phyloP scores from a whole-genome alignment of 2,329 filamentous ascomycete species.

The Geosmithia putterillii region DNA sequence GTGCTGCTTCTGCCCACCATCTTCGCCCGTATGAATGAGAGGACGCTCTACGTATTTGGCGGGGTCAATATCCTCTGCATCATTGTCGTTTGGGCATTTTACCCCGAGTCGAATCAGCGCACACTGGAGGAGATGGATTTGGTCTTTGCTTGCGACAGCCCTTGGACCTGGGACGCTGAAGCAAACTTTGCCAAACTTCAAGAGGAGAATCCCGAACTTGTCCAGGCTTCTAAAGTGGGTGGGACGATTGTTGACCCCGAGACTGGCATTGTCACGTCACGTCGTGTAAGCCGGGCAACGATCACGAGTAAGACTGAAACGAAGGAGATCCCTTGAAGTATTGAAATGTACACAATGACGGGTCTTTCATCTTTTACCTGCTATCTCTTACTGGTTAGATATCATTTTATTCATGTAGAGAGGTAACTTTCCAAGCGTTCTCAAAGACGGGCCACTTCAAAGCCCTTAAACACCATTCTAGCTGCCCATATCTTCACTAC shows the following conservation, averaged over 20 bases:
- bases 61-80: slow-evolving; percentile 54
- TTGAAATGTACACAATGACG: too few relatives aligned
- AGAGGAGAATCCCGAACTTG: slow-evolving; percentile 40
- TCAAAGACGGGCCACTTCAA: too few relatives aligned
- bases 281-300: neutral
- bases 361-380: too few relatives aligned
- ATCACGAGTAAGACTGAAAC: neutral
- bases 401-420: too few relatives aligned
- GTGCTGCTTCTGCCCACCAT: slow-evolving; percentile 44
- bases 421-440: too few relatives aligned
- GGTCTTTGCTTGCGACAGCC: slow-evolving; percentile 53
- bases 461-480: too few relatives aligned
- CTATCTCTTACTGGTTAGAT: too few relatives aligned
- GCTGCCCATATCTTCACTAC: too few relatives aligned
- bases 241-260: slow-evolving; percentile 8
- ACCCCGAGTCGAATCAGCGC: slow-evolving; percentile 62
- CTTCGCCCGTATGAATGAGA: slow-evolving; percentile 52
- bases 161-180: slow-evolving; percentile 63
- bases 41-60: slow-evolving; percentile 64
- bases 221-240: slow-evolving; percentile 6
- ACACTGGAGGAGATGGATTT: slow-evolving; percentile 68
- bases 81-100: slow-evolving; percentile 60
- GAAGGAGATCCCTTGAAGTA: neutral
- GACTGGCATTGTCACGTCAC: slow-evolving; percentile 4
- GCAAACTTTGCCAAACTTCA: slow-evolving; percentile 49